These are phyloP conservation scores for Leccinum pallidistipes DNA, from an alignment of 1,284 basidiomycete genomes.

Conservation along the genomic window DNA sequence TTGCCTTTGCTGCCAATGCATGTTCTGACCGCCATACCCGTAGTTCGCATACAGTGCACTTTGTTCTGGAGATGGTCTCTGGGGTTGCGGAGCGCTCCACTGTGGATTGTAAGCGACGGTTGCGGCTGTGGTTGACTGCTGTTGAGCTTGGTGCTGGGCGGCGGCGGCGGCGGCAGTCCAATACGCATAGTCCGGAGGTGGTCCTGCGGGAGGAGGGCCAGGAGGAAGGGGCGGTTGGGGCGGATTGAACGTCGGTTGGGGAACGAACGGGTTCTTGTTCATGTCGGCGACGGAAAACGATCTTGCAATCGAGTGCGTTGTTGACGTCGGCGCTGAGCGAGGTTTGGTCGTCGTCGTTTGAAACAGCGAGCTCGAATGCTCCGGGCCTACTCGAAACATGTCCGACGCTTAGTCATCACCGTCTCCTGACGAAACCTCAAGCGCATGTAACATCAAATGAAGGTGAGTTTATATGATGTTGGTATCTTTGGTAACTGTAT, in stretches of 20 bases:
- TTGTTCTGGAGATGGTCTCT: slow-evolving; percentile 67
- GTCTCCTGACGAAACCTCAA: neutral
- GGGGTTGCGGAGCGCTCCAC: slow-evolving; percentile 62
- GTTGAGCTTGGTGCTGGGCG: slow-evolving; percentile 49
- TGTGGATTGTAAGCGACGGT: slow-evolving; percentile 58
- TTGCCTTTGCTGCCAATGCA: slow-evolving; percentile 64
- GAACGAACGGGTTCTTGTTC: slow-evolving; percentile 81
- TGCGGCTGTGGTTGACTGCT: slow-evolving; percentile 26
- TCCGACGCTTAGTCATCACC: slow-evolving; percentile 29
- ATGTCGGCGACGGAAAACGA: slow-evolving; percentile 36
- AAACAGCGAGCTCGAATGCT: slow-evolving; percentile 21
- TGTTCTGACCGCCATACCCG: slow-evolving; percentile 66
- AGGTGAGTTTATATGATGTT: neutral
- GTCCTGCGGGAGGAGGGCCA: slow-evolving; percentile 70
- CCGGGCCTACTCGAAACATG: slow-evolving; percentile 10
- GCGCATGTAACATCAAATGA: neutral
- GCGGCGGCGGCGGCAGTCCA: slow-evolving; percentile 69
- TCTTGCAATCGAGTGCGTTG: slow-evolving; percentile 14
- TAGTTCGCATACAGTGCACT: slow-evolving; percentile 82
- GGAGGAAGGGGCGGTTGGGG: slow-evolving; percentile 77
- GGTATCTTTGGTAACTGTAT: neutral
- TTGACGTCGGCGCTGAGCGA: slow-evolving; percentile 8
- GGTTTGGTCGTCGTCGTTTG: slow-evolving; percentile 23
- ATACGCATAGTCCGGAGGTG: slow-evolving; percentile 76
- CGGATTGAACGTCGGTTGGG: slow-evolving; percentile 62